Evolutionary conservation across 2,329 filamentous ascomycete species (phyloP).

Genomic region (Botrytis byssoidea): DNA sequence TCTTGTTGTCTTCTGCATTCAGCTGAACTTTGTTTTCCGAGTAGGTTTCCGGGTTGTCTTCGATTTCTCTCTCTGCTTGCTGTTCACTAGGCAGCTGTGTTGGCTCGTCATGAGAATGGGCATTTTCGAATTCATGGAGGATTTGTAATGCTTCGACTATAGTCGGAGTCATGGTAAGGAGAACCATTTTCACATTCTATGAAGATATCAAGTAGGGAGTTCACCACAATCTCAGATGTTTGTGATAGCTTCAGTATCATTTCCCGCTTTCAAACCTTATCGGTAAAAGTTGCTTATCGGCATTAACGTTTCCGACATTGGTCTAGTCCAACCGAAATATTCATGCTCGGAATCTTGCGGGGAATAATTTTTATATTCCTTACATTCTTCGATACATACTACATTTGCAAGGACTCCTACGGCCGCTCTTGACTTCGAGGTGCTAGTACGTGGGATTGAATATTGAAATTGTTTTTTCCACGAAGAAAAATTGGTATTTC

Average conservation of each 20-base stretch:
- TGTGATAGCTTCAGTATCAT: neutral
- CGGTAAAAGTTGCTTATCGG: conserved; percentile 22
- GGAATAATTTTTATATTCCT: conserved; percentile 19
- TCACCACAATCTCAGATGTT: neutral
- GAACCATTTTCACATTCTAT: conserved; percentile 57
- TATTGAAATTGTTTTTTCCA: neutral
- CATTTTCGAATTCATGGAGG: conserved; percentile 31
- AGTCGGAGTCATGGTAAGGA: conserved; percentile 71
- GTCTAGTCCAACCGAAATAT: conserved; percentile 31
- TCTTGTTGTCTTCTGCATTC: neutral
- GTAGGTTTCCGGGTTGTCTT: neutral
- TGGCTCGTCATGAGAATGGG: neutral
- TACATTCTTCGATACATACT: conserved; percentile 15
- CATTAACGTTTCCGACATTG: conserved; percentile 27
- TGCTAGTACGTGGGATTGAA: neutral
- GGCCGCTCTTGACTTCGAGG: neutral
- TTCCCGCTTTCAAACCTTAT: conserved; percentile 22
- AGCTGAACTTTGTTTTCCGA: neutral
- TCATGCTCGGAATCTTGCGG: conserved; percentile 29
- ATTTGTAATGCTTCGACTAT: conserved; percentile 61
- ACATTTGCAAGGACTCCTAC: neutral
- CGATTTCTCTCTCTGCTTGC: neutral
- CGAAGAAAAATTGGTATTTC: neutral
- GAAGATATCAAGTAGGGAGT: neutral
- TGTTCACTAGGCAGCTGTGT: neutral